Percentiles rank a stretch among this genome's conserved stretches.
Evolutionary conservation across 2,329 filamentous ascomycete genomes (phyloP).

Genomic region (Ceratocystis albifundus): DNA sequence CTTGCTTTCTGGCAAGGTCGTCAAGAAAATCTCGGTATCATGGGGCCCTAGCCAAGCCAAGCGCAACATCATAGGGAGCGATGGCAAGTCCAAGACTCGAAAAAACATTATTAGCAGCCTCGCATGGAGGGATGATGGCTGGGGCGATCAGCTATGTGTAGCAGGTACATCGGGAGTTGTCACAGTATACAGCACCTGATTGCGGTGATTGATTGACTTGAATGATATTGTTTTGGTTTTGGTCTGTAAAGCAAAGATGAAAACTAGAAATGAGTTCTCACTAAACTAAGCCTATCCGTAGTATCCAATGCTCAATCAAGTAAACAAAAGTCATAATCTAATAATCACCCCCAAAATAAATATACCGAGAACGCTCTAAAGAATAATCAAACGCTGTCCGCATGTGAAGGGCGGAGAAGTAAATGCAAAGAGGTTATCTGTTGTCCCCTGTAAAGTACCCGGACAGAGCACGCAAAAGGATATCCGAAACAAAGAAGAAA

Average conservation of each 20-base stretch:
- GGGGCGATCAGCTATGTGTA: slow-evolving; percentile 53
- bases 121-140: slow-evolving; percentile 51
- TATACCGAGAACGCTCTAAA: slow-evolving; percentile 3
- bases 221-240: too few species aligned
- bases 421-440: slow-evolving; percentile 1
- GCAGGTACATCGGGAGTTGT: slow-evolving; percentile 54
- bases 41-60: slow-evolving; percentile 43
- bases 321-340: not conserved
- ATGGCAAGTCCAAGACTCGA: slow-evolving; percentile 48
- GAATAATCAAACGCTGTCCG: not conserved
- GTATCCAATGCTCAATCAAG: not conserved
- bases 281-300: not conserved
- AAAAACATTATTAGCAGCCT: slow-evolving; percentile 51
- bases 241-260: too few species aligned
- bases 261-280: not conserved
- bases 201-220: not conserved
- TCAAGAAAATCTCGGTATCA: slow-evolving; percentile 49
- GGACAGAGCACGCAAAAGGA: not conserved
- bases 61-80: slow-evolving; percentile 45
- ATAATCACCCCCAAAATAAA: not conserved
- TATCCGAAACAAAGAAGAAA: not conserved
- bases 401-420: not conserved
- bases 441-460: not conserved
- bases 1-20: slow-evolving; percentile 57
- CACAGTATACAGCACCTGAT: slow-evolving; percentile 45